Evolutionary conservation across 2,329 filamentous ascomycete genomes (phyloP).

Genomic region (Talaromyces islandicus): DNA sequence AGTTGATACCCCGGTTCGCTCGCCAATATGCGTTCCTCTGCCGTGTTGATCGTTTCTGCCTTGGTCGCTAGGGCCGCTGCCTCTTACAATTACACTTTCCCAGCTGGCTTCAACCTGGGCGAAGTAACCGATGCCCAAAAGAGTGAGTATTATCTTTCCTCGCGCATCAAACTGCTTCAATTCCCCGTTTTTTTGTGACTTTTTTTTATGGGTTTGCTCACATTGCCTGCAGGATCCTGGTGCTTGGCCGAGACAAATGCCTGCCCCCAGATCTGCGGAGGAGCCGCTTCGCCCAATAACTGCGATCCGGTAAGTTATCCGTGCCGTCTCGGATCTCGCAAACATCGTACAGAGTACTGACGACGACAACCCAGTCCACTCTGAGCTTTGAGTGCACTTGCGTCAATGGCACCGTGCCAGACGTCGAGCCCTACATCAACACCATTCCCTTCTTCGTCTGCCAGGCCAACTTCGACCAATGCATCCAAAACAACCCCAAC

Average conservation of each 20-base stretch:
- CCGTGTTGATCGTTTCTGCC: conserved; percentile 12
- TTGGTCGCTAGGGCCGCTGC: conserved; percentile 8
- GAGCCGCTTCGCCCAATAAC: conserved; percentile 43
- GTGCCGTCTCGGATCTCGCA: neutral
- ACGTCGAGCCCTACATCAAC: conserved; percentile 51
- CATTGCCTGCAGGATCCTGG: conserved; percentile 42
- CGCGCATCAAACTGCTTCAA: neutral
- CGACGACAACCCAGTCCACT: conserved; percentile 30
- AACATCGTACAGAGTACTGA: neutral
- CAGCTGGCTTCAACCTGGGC: conserved; percentile 37
- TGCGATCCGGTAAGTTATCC: conserved; percentile 51
- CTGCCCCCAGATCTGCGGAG: conserved; percentile 56
- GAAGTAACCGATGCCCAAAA: neutral
- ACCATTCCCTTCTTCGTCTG: conserved; percentile 59
- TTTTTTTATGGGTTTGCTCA: neutral
- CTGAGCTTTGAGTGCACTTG: conserved; percentile 56
- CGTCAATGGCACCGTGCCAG: conserved; percentile 48
- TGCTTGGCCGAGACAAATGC: conserved; percentile 54
- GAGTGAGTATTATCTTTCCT: neutral
- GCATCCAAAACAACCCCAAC: conserved; percentile 41
- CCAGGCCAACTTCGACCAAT: conserved; percentile 45
- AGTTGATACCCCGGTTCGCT: neutral
- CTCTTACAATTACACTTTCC: conserved; percentile 42
- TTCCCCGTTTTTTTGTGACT: too few species aligned
- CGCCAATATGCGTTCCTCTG: conserved; percentile 12